Conservation (phyloP, 2,329 filamentous ascomycete genomes). For the Claviceps paspali region DNA sequence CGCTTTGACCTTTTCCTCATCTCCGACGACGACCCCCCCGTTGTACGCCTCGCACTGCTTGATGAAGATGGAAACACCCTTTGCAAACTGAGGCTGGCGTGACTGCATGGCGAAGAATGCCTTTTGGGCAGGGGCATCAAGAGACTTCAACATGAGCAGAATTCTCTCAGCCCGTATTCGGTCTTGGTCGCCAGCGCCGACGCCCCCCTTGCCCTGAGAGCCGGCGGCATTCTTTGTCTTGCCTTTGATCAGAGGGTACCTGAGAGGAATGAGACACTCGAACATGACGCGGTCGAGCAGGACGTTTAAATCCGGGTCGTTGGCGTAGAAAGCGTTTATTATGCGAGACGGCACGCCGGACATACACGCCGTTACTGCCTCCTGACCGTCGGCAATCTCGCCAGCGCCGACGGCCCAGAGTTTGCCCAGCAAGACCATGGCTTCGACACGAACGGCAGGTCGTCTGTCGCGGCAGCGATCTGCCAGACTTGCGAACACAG, state of each 20-base stretch:
- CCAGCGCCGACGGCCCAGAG: slow-evolving; percentile 90
- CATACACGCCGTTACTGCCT: slow-evolving; percentile 58
- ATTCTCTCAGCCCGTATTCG: slow-evolving; percentile 73
- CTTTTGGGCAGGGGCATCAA: slow-evolving; percentile 64
- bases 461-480: slow-evolving; percentile 83
- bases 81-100: slow-evolving; percentile 59
- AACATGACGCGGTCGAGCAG: slow-evolving; percentile 73
- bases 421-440: slow-evolving; percentile 68
- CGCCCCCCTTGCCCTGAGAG: slow-evolving; percentile 23
- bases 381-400: slow-evolving; percentile 71
- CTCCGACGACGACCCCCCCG: slow-evolving; percentile 64
- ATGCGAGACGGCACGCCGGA: slow-evolving; percentile 73
- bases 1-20: slow-evolving; percentile 52
- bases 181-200: slow-evolving; percentile 49
- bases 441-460: slow-evolving; percentile 65
- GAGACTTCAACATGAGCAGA: slow-evolving; percentile 60
- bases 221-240: slow-evolving; percentile 50
- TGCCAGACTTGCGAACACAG: slow-evolving; percentile 66
- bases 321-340: slow-evolving; percentile 77
- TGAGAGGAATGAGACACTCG: slow-evolving; percentile 79
- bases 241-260: slow-evolving; percentile 54
- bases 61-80: slow-evolving; percentile 61
- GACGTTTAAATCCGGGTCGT: slow-evolving; percentile 73
- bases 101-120: slow-evolving; percentile 80
- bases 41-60: slow-evolving; percentile 82